Evolutionary conservation across 306 rosid species (phyloP).

Genomic region (Fragaria ananassa): DNA sequence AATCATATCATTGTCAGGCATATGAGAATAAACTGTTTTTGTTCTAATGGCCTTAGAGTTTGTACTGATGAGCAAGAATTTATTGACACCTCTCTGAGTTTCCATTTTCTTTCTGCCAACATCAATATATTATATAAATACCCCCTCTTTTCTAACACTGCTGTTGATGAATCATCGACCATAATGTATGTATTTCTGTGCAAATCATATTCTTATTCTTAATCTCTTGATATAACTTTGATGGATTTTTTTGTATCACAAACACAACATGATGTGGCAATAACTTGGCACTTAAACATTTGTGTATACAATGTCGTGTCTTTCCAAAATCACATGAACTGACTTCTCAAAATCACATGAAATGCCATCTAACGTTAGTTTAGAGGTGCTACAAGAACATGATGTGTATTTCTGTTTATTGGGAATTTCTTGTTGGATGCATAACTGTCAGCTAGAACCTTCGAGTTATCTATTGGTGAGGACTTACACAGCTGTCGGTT

Average conservation of each 20-base stretch:
- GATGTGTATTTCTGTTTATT: background rate
- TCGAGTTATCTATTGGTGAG: background rate
- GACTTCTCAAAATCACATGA: background rate
- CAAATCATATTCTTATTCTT: background rate
- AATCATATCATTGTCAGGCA: background rate
- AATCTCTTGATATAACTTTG: background rate
- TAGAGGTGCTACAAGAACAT: background rate
- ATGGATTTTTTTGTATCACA: background rate
- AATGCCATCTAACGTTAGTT: background rate
- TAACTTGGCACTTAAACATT: background rate
- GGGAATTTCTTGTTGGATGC: background rate
- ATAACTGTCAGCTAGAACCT: background rate
- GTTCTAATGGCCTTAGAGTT: background rate
- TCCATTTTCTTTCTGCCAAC: background rate
- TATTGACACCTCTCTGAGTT: background rate
- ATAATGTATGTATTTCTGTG: background rate
- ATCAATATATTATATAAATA: background rate
- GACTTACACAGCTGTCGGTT: slow-evolving; percentile 8
- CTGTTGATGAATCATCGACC: background rate
- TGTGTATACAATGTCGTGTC: background rate
- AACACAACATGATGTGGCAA: background rate
- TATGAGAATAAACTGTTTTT: background rate
- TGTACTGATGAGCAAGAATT: background rate
- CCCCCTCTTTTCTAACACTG: too few relatives aligned
- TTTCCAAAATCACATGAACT: background rate